Base-by-base conservation (phyloP, 768 basidiomycete genomes). In the Clitopilus passeckerianus region DNA sequence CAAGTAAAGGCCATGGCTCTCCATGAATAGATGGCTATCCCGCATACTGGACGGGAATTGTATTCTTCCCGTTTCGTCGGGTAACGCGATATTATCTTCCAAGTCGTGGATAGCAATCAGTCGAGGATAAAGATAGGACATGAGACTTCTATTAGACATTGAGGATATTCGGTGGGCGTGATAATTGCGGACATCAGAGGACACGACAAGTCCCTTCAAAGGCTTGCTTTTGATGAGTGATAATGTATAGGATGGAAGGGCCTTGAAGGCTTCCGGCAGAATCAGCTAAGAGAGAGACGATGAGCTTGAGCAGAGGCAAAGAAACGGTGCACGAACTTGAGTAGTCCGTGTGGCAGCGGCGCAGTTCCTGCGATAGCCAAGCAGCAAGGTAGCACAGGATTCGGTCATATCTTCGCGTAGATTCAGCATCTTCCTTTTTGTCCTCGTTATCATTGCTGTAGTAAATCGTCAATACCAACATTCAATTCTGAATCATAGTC, bases 181-280 rank as follows among this genome's bases (percentile, higher is more conserved):
- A 67, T 88, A 90, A 64, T 94, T 93, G 56, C 97, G 89, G 10
- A 95, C 93, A 66, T 98, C 97, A n/a, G 94, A 89, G 6, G 90
- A 87, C 54, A 99, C 95, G 57, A 58, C 58, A 64, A 60, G 67
- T 86, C 96, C 93, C 87, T 97, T 96, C n/a, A 99, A 74, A 18
- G 94, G 87, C 70, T 97, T 96, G 56, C 84, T 84, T 76, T 99
- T 99, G 52, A 90, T 79, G 34, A 98, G 82, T 10, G 86, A 86
- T 2, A 98, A 77, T 2, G 84, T 83, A 69, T 88, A 95, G 16
- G 93, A 78, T 0, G 95, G 93, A 44, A 98, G 80, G 1, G 89
- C 81, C 67, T 89, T 88, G 79, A 94, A 95, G 0, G 90, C 88
- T 73, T 98, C 97, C 6, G 97, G 97, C 23, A 99, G 85, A 61